These are phyloP conservation scores for Paecilomyces fulvus DNA, from an alignment of 2,329 filamentous ascomycete species.

Conservation along the genomic window DNA sequence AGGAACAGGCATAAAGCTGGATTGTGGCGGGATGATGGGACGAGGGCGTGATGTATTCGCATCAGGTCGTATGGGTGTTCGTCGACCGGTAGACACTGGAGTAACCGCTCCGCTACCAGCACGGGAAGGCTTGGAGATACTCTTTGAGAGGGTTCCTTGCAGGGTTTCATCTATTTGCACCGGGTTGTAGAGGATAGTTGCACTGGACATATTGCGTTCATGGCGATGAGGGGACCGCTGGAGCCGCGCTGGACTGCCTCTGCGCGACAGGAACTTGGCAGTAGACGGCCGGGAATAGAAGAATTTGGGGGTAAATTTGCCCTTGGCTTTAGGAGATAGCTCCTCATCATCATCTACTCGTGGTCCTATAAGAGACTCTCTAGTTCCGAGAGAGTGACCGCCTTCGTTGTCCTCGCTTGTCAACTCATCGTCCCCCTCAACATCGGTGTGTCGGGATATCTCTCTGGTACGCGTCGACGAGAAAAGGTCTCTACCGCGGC, in stretches of 20 bases:
- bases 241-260: conserved; percentile 26
- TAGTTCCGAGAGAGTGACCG: conserved; percentile 28
- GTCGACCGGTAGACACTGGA: conserved; percentile 25
- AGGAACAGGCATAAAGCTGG: conserved; percentile 48
- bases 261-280: conserved; percentile 33
- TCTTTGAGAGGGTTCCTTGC: neutral
- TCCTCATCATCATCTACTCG: conserved; percentile 10
- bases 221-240: conserved; percentile 45
- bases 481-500: conserved; percentile 18
- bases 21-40: conserved; percentile 47
- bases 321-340: conserved; percentile 9
- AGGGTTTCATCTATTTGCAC: conserved; percentile 18
- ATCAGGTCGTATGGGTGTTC: conserved; percentile 36
- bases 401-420: conserved; percentile 68
- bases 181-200: conserved; percentile 70
- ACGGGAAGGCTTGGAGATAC: neutral
- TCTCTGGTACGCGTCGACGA: conserved; percentile 31
- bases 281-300: conserved; percentile 32
- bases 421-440: conserved; percentile 85
- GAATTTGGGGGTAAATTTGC: conserved; percentile 23
- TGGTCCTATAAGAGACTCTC: conserved; percentile 11
- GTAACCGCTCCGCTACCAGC: conserved; percentile 27
- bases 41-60: conserved; percentile 40
- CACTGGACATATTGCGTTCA: conserved; percentile 66
- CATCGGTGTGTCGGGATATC: conserved; percentile 59